Conservation (phyloP, 768 basidiomycete genomes). For the Clitopilus passeckerianus region DNA sequence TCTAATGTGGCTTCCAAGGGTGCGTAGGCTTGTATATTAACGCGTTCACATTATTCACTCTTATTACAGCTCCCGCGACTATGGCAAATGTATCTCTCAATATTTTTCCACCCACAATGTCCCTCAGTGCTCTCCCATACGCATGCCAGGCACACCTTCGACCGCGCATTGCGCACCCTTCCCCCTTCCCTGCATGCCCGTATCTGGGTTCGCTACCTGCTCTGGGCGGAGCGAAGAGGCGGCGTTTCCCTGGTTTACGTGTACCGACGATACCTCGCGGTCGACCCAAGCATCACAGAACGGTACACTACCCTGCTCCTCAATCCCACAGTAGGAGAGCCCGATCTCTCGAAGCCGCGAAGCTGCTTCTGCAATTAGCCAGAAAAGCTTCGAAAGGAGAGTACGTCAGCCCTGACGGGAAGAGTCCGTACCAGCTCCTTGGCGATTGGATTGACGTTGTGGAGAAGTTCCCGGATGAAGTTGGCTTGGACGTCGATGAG, state of each 20-base stretch:
- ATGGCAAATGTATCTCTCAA: constrained; percentile 90
- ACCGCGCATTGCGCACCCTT: constrained; percentile 89
- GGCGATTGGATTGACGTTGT: constrained; percentile 90
- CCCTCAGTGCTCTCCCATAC: constrained; percentile 81
- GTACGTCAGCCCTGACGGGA: constrained; percentile 85
- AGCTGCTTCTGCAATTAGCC: constrained; percentile 79
- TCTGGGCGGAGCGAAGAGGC: constrained; percentile 85
- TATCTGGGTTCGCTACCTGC: constrained; percentile 89
- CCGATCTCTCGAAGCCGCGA: constrained; percentile 90
- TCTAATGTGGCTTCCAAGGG: constrained; percentile 91
- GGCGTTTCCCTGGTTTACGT: constrained; percentile 74
- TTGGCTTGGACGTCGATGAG: constrained; percentile 82
- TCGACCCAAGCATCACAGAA: constrained; percentile 80
- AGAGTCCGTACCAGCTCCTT: constrained; percentile 92
- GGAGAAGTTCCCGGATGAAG: constrained; percentile 86
- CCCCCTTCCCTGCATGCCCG: constrained; percentile 89
- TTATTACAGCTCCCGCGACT: constrained; percentile 74
- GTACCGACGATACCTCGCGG: constrained; percentile 84
- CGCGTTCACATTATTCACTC: constrained; percentile 4
- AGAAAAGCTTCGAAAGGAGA: constrained; percentile 79
- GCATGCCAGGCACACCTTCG: constrained; percentile 91
- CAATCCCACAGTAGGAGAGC: constrained; percentile 44
- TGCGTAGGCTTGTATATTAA: constrained; percentile 27
- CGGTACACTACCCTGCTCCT: constrained; percentile 70
- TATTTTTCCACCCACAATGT: constrained; percentile 87